Base-by-base conservation (phyloP, 2,329 filamentous ascomycete genomes). In the Parastagonospora avenae region DNA sequence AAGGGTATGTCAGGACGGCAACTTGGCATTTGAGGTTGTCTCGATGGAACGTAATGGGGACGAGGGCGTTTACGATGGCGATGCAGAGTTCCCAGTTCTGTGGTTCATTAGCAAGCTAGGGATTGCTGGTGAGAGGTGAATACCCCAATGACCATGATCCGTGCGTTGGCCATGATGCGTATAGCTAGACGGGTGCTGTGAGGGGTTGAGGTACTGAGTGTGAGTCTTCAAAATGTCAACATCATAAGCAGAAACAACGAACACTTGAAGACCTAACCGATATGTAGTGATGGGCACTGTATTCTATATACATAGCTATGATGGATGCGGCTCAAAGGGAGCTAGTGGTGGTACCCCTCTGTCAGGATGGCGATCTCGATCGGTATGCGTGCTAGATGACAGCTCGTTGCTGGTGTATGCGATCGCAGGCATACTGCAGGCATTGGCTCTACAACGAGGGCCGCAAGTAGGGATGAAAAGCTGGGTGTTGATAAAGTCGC, bases 61-160 rank as follows among this genome's bases (percentile, higher is more conserved):
- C 24, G 28, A 72, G 47, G 42, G 65, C 59, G 28, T 58, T 54
- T 42, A 68, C 50, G 38, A 72, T 67, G 44, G 62, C 46, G 19
- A 52, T 45, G 32, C 59, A 62, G 30, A 69, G 40, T 28, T 62
- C 49, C 47, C 63, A 55, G 42, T 70, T 67, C 67, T 71, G 30
- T 8, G 32, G 24, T 24, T 28, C 31, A 42, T 57, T 33, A 62
- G 59, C 46, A n/a, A 42, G 27, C 11, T 15, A 12, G 12, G 4
- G n/a, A 3, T 4, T 14, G 28, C 14, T 11, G 8, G 35, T 8
- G 8, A 12, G 8, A 42, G 2, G 24, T 3, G 29, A 61, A 48
- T 62, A 68, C 66, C 14, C 65, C 66, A 37, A 71, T 57, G 30
- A 72, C 46, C 39, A 65, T 36, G 12, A 70, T 39, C 14, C 58